Conservation (phyloP, 345 rosid species). For the Citropsis articulata region DNA sequence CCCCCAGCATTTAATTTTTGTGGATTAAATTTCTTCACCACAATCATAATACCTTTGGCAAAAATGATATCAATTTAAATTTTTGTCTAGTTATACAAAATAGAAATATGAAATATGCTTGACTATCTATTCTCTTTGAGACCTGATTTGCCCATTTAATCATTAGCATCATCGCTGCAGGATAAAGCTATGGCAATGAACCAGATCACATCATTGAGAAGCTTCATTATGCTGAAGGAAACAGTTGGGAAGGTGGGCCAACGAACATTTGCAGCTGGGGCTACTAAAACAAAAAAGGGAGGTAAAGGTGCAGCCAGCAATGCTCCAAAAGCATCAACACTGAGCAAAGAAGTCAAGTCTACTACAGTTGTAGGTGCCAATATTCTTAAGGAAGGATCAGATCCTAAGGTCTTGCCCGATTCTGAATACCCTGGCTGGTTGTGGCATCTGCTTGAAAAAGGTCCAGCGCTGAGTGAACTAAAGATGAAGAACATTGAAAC, state of each 20-base stretch:
- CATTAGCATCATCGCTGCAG: constrained; percentile 25
- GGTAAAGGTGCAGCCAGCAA: constrained; percentile 59
- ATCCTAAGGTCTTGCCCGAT: constrained; percentile 69
- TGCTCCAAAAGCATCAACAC: constrained; percentile 67
- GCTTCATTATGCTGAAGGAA: constrained; percentile 32
- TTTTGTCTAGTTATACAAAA: not conserved
- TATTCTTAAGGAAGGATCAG: constrained; percentile 82
- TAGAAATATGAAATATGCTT: not conserved
- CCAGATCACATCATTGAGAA: constrained; percentile 35
- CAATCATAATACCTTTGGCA: not conserved
- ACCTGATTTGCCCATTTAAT: constrained; percentile 6
- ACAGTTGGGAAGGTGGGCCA: constrained; percentile 27
- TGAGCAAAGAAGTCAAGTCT: constrained; percentile 85
- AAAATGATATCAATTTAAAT: not conserved
- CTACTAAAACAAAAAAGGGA: constrained; percentile 67
- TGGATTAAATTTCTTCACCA: not conserved
- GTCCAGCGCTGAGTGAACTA: constrained; percentile 76
- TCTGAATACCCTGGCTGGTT: constrained; percentile 84
- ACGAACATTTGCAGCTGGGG: constrained; percentile 60
- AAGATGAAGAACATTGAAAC: constrained; percentile 58
- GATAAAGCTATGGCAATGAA: constrained; percentile 43
- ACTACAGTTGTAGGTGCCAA: constrained; percentile 86
- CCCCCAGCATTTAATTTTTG: not conserved
- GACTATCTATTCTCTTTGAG: not conserved
- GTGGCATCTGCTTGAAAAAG: constrained; percentile 77